phyloP scores from a whole-genome alignment of 352 stramenopile species.

The Peronospora belbahrii region DNA sequence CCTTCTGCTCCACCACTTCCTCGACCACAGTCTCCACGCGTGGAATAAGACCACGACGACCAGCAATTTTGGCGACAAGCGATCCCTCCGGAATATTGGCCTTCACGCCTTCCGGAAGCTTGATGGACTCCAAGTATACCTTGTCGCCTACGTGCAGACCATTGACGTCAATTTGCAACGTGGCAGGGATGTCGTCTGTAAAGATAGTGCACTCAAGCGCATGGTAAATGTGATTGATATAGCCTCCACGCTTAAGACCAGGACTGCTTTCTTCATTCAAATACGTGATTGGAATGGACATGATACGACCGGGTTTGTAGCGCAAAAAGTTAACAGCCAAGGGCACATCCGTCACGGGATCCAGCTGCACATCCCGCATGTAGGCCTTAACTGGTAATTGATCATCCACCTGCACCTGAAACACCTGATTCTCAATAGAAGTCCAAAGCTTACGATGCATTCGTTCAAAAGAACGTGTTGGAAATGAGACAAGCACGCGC shows the following conservation, averaged over 20 bases:
- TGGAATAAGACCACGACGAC: conserved; percentile 78
- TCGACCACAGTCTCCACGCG: conserved; percentile 56
- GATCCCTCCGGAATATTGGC: conserved; percentile 51
- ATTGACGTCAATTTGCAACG: conserved; percentile 80
- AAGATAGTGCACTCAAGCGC: conserved; percentile 74
- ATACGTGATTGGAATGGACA: conserved; percentile 89
- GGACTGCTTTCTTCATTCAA: conserved; percentile 91
- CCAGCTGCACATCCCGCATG: conserved; percentile 83
- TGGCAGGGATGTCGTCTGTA: conserved; percentile 66
- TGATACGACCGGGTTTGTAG: conserved; percentile 86
- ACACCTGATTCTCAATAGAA: conserved; percentile 85
- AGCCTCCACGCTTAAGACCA: conserved; percentile 92
- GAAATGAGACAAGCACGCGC: conserved; percentile 69
- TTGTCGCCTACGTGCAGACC: conserved; percentile 81
- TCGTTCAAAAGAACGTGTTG: conserved; percentile 69
- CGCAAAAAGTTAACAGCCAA: conserved; percentile 89
- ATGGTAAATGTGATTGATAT: conserved; percentile 89
- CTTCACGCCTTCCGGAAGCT: conserved; percentile 69
- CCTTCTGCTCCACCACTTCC: conserved; percentile 62
- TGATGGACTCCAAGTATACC: conserved; percentile 69
- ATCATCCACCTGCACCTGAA: conserved; percentile 67
- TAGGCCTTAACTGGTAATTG: conserved; percentile 63
- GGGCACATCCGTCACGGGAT: conserved; percentile 74
- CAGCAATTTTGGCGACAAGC: conserved; percentile 80
- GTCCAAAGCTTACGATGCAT: conserved; percentile 83